Percentiles rank a stretch among this genome's conserved stretches.
Evolutionary conservation across 106 monocot genomes (phyloP).

Genomic region (Dioscorea alata): DNA sequence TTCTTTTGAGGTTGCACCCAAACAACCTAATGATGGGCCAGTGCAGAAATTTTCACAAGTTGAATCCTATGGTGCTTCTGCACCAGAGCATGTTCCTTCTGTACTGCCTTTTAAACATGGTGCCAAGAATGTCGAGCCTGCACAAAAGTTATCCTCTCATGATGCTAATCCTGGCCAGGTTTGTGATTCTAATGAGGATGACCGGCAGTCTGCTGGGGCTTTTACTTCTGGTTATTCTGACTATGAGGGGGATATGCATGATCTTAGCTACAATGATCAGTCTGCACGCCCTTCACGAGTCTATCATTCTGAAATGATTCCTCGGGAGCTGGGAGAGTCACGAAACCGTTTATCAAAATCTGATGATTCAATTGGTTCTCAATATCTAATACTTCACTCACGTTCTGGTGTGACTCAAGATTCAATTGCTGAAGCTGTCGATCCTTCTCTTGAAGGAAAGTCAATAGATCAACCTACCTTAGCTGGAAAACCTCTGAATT

Average conservation of each 20-base stretch:
- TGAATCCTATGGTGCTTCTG: slow-evolving; percentile 15
- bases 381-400: slow-evolving; percentile 45
- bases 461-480: slow-evolving; percentile 13
- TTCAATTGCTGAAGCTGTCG: slow-evolving; percentile 45
- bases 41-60: slow-evolving; percentile 8
- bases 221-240: slow-evolving; percentile 53
- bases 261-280: slow-evolving; percentile 31
- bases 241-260: slow-evolving; percentile 45
- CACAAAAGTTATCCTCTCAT: slow-evolving; percentile 6
- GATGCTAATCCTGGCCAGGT: slow-evolving; percentile 21
- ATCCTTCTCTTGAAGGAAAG: slow-evolving; percentile 39
- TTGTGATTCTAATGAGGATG: slow-evolving; percentile 51
- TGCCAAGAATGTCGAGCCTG: slow-evolving; percentile 21
- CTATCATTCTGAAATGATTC: slow-evolving; percentile 86
- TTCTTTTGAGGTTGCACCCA: slow-evolving; percentile 13
- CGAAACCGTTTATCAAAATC: slow-evolving; percentile 84
- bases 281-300: slow-evolving; percentile 43
- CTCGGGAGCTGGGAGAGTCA: slow-evolving; percentile 60
- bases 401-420: slow-evolving; percentile 42
- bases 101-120: slow-evolving; percentile 19
- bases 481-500: slow-evolving; percentile 29
- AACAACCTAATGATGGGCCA: slow-evolving; percentile 18
- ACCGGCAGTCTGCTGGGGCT: slow-evolving; percentile 33
- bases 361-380: slow-evolving; percentile 72
- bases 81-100: slow-evolving; percentile 21